phyloP scores from a whole-genome alignment of 23 red algal species.

The Gracilariopsis chorda region DNA sequence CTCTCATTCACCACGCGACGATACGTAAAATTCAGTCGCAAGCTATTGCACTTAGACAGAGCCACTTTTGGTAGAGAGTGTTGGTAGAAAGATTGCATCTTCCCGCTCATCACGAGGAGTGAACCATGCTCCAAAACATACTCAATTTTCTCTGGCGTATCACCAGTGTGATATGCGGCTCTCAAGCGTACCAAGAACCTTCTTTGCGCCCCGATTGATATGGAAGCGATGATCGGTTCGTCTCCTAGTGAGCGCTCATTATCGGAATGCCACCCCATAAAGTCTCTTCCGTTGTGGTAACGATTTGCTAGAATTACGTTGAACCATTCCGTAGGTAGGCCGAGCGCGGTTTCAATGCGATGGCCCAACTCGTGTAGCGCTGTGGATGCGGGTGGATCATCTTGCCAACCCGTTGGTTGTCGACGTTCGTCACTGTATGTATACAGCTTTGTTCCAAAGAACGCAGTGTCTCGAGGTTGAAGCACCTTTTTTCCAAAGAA shows the following conservation, averaged over 20 bases:
- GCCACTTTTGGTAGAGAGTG: constrained; percentile 57
- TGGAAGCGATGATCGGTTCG: constrained; percentile 51
- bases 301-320: constrained; percentile 52
- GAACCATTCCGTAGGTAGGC: constrained; percentile 35
- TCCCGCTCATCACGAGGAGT: constrained; percentile 45
- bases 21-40: constrained; percentile 61
- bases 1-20: constrained; percentile 48
- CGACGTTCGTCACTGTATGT: constrained; percentile 49
- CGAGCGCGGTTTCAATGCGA: constrained; percentile 16
- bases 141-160: constrained; percentile 31
- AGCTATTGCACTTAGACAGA: constrained; percentile 31
- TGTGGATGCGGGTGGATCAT: constrained; percentile 28
- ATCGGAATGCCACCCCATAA: constrained; percentile 63
- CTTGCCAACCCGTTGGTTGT: constrained; percentile 49
- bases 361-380: constrained; percentile 16
- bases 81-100: constrained; percentile 63
- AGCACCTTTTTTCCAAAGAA: constrained; percentile 58
- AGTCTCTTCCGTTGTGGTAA: constrained; percentile 42
- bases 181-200: constrained; percentile 43
- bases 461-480: constrained; percentile 61
- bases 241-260: constrained; percentile 36
- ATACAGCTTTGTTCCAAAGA: constrained; percentile 66
- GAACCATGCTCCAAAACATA: constrained; percentile 46
- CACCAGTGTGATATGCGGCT: not conserved
- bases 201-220: constrained; percentile 40